Evolutionary conservation across 208 protist genomes (phyloP), one percentile per base, ranked within the genome.

Genomic region (Wallacemonas rigidus): DNA sequence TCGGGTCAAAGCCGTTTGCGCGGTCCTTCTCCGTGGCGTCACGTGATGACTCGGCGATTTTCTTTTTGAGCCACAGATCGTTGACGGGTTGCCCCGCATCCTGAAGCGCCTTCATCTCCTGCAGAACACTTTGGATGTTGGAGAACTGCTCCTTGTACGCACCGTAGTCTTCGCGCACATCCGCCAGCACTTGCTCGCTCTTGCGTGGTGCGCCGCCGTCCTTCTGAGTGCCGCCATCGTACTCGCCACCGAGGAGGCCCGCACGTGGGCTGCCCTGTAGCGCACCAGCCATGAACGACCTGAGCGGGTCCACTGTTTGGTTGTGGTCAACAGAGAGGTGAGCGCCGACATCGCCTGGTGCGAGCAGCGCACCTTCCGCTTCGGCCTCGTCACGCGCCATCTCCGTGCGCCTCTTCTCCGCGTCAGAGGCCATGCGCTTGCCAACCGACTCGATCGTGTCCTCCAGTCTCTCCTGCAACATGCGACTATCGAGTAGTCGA

Each of bases 61-160:
- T 87, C 58, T 90, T 79, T 62, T 92, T 88, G 26, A 96, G 70
- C 86, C 87, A 96, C 53, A 91, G 47, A 70, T 94, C 87, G 62
- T 90, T 91, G 60, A 94, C 82, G 9, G 87, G 86, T 58, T 92
- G 78, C 1, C 87, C 89, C 1, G 81, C 70, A 61, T 94, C 86
- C 44, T 90, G 82, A 55, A 90, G 70, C 35, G 73, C 57, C 74
- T 92, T 92, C 83, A 96, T 92, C 45, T 96, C 89, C 68, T 88
- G 72, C 61, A 96, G 57, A 26, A 96, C 85, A 45, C 75, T 69
- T 57, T 94, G 86, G 26, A 91, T 80, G 63, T 88, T 88, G n/a
- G 81, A 75, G 77, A 95, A 93, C 67, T 92, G 85, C 63, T 88
- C 53, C 75, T 90, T 89, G 83, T 92, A 91, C 43, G 68, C 57